Base-by-base conservation (phyloP, 2,329 filamentous ascomycete species). In the Fusarium globosum region DNA sequence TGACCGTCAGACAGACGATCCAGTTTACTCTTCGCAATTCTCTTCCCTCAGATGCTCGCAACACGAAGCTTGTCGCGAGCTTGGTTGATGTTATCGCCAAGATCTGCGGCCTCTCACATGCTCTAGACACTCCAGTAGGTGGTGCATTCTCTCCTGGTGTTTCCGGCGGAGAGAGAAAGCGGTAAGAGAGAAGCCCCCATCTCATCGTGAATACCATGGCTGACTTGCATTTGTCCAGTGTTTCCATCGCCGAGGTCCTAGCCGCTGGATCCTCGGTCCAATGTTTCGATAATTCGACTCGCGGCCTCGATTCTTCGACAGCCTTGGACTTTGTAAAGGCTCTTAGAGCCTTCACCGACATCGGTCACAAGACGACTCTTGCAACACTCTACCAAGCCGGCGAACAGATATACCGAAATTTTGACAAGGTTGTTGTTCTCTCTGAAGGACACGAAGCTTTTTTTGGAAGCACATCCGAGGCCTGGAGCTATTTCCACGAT, bases 1-100 rank as follows among this genome's bases (percentile, higher is more conserved):
- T 95, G 36, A 94, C 90, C 7, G 93, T 95, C 1, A 92, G 91
- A 86, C 92, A 95, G 80, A 95, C 93, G 0, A 84, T 96, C 41
- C 89, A 88, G 7, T 95, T 95, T 76, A 91, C 93, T 0, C 83
- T 95, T 57, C 88, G 90, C 80, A 94, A 90, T 82, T 55, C 33
- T 10, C 51, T 55, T 2, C 36, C 51, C 0, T 21, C 23, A 8
- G n/a, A 39, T 15, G 51, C 51, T 28, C 51, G 51, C 10, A 36
- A 55, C 18, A 30, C 36, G 5, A 55, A 39, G 36, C 35, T 55
- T 1, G 23, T 55, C 1, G 35, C 51, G 30, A 36, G 33, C 51
- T 4, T 55, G 20, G 51, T 55, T 18, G 36, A 39, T 55, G 51
- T 28, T n/a, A 55, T 55, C 4, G 36, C 51, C 36, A 38, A 39